phyloP scores from a whole-genome alignment of 768 basidiomycete species.

The Auriculariales sp. region DNA sequence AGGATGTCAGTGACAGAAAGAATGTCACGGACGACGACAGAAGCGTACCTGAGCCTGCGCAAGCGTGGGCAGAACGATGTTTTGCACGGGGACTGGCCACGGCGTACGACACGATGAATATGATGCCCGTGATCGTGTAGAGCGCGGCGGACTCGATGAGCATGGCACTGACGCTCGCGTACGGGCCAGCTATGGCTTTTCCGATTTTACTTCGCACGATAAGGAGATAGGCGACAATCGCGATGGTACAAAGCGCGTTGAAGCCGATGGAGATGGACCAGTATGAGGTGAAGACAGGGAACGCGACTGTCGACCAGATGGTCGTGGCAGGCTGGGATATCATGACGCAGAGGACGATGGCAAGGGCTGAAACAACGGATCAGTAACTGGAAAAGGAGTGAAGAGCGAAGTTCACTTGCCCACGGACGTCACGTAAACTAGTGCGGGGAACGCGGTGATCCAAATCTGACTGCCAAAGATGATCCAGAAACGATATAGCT shows the following conservation, averaged over 20 bases:
- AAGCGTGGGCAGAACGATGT: slow-evolving; percentile 19
- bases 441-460: slow-evolving; percentile 7
- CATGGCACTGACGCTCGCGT: slow-evolving; percentile 17
- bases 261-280: slow-evolving; percentile 11
- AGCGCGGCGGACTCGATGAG: slow-evolving; percentile 21
- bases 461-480: slow-evolving; percentile 8
- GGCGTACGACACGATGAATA: slow-evolving; percentile 19
- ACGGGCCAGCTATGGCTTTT: slow-evolving; percentile 9
- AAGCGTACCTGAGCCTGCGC: slow-evolving; percentile 14
- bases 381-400: not conserved
- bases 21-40: not conserved
- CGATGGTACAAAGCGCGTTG: slow-evolving; percentile 12
- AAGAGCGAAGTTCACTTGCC: slow-evolving; percentile 1
- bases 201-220: slow-evolving; percentile 10
- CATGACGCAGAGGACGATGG: slow-evolving; percentile 9
- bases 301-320: slow-evolving; percentile 9
- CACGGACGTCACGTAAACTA: slow-evolving; percentile 7
- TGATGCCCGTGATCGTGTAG: slow-evolving; percentile 14
- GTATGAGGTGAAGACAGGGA: slow-evolving; percentile 10
- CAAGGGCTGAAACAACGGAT: slow-evolving; percentile 7
- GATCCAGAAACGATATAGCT: slow-evolving; percentile 13
- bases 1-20: slow-evolving; percentile 5
- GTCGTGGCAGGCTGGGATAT: slow-evolving; percentile 7
- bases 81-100: slow-evolving; percentile 14
- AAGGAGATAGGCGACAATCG: slow-evolving; percentile 12